A percentile compares a stretch with the other conserved stretches of the same genome.
Conservation (phyloP, 805 yeast species). For the Spathaspora gorwiae region DNA sequence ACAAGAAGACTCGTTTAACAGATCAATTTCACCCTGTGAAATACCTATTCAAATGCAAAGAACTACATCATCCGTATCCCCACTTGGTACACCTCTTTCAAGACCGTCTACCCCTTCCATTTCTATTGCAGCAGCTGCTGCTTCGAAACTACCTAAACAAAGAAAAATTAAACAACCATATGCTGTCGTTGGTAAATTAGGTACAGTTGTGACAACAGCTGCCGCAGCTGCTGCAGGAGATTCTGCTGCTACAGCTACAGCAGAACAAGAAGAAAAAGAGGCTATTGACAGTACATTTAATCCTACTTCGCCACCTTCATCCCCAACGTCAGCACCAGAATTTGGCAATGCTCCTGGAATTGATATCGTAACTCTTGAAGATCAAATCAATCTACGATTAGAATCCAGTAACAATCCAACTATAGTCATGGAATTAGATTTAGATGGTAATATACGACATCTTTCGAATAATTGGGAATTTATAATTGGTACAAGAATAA, state of each 20-base stretch:
- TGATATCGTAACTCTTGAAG: conserved; percentile 24
- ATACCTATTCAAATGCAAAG: neutral
- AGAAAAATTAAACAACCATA: neutral
- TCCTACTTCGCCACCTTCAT: neutral
- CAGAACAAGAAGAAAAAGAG: neutral
- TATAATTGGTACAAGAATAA: conserved; percentile 63
- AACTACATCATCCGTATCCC: neutral
- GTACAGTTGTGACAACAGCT: neutral
- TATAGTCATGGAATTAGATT: conserved; percentile 77
- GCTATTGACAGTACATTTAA: neutral
- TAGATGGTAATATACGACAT: conserved; percentile 74
- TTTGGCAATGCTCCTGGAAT: neutral
- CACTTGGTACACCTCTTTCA: neutral
- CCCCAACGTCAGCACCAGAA: neutral
- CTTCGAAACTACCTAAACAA: neutral
- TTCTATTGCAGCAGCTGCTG: too few relatives aligned
- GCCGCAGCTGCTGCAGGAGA: neutral
- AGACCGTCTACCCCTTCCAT: too few relatives aligned
- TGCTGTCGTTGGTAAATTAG: neutral
- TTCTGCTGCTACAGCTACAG: neutral
- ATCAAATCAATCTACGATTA: conserved; percentile 49
- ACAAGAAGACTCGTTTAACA: neutral
- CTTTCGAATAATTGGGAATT: conserved; percentile 74
- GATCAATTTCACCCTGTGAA: conserved; percentile 4
- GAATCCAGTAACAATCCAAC: conserved; percentile 72